Base-by-base conservation (phyloP, 179 eudicot genomes). In the Spergularia azorica region DNA sequence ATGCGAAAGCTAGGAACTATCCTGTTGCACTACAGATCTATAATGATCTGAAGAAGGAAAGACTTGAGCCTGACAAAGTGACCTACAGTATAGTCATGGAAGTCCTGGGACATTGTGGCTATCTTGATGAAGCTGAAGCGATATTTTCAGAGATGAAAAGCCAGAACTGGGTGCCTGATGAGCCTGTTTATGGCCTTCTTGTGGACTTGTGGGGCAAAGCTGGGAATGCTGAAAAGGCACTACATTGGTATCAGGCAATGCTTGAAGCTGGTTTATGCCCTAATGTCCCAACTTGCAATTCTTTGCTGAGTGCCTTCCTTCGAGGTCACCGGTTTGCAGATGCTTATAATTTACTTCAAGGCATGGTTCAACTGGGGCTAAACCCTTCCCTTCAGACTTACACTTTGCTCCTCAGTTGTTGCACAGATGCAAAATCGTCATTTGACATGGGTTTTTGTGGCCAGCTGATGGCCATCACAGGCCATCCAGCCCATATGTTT, bases 1-100 rank as follows among this genome's bases (percentile, higher is more conserved):
- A 95, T 46, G 97, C 97, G 1, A 95, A 95, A 86, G 95, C 99
- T 9, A 88, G 98, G 78, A 93, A 95, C 68, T 93, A 95, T 63
- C 86, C 89, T 39, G 86, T 75, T 67, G 92, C 98, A 9, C 73
- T 95, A 14, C 88, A 88, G 82, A 84, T 90, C 17, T 95, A 95
- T 58, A 87, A 90, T 26, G 91, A 89, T 74, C 86, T 95, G 98
- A 90, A 90, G 79, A 84, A 78, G 61, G 95, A 94, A 15, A 97
- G 99, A 13, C 89, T 87, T 70, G 94, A 93, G 83, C 99, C 99
- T 0, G 99, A 95, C 79, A 95, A 91, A 80, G 95, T 95, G 63
- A 95, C 98, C 5, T 95, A 95, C 84, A 91, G 93, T 76, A 95
- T 95, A 43, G 91, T 95, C 32, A 95, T 95, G 99, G 99, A 95